Percentiles rank a stretch among this genome's conserved stretches.
phyloP scores from a whole-genome alignment of 2,329 filamentous ascomycete genomes.

The Colletotrichum echinochloae region DNA sequence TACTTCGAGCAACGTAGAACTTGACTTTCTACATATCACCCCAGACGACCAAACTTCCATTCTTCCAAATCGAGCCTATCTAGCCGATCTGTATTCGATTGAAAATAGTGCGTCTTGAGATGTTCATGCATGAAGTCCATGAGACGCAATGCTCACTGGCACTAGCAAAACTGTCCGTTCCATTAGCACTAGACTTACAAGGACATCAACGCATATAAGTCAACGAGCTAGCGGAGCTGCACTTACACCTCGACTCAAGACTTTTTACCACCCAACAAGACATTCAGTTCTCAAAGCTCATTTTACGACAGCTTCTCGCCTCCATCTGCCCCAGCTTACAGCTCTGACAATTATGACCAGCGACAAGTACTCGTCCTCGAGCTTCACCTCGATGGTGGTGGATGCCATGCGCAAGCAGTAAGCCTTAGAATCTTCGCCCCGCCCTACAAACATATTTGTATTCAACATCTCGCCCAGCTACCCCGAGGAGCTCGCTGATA shows the following conservation, averaged over 20 bases:
- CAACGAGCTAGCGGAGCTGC: constrained; percentile 26
- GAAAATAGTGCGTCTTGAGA: neutral
- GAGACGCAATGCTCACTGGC: constrained; percentile 21
- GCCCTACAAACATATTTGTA: neutral
- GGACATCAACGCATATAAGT: constrained; percentile 38
- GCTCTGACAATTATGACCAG: constrained; percentile 19
- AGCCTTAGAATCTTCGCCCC: constrained; percentile 50
- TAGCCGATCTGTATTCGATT: neutral
- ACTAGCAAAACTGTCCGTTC: constrained; percentile 4
- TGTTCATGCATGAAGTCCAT: neutral
- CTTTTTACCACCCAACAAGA: neutral
- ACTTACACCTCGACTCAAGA: constrained; percentile 13
- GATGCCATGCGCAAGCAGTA: constrained; percentile 83
- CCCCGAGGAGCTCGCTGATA: constrained; percentile 88
- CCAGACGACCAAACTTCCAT: neutral
- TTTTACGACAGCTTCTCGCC: neutral
- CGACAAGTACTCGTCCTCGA: constrained; percentile 42
- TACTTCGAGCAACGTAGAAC: neutral
- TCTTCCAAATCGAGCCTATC: neutral
- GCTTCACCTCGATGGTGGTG: constrained; percentile 73
- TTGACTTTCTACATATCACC: neutral
- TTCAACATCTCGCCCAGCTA: constrained; percentile 68
- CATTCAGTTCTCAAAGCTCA: neutral
- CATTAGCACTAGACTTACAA: constrained; percentile 26
- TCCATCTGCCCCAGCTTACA: neutral